Evolutionary conservation across 2,329 filamentous ascomycete genomes (phyloP).

Genomic region (Claviceps citrina): DNA sequence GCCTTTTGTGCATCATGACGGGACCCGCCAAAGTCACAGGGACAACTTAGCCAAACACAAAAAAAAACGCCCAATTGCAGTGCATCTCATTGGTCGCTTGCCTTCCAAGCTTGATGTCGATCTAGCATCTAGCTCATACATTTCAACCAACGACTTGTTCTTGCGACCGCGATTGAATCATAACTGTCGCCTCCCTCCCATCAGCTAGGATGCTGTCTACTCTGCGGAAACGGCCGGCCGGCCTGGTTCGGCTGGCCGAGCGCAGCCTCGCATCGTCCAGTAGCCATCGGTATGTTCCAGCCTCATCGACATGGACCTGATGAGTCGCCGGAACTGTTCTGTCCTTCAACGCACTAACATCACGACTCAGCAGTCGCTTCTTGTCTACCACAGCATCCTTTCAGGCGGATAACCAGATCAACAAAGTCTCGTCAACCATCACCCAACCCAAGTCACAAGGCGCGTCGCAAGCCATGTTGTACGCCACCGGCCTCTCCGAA

Average conservation of each 20-base stretch:
- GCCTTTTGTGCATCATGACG: too few species aligned
- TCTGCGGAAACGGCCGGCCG: slow-evolving; percentile 8
- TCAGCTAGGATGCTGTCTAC: slow-evolving; percentile 9
- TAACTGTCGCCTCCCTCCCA: neutral
- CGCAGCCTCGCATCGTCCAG: slow-evolving; percentile 6
- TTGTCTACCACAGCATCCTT: slow-evolving; percentile 35
- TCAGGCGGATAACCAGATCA: slow-evolving; percentile 45
- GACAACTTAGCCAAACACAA: too few species aligned
- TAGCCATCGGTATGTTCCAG: slow-evolving; percentile 7
- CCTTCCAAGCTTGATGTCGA: neutral
- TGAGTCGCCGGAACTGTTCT: too few species aligned
- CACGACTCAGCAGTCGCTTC: slow-evolving; percentile 25
- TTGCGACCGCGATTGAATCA: neutral
- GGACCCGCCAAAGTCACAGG: too few species aligned
- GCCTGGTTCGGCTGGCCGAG: slow-evolving; percentile 7
- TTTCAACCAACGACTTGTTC: neutral
- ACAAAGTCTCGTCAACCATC: slow-evolving; percentile 70
- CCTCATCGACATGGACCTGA: neutral
- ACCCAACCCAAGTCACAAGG: slow-evolving; percentile 97
- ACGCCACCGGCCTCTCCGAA: slow-evolving; percentile 78
- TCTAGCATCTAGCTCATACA: neutral
- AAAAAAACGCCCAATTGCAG: neutral
- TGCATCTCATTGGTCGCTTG: neutral
- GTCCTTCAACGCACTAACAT: neutral
- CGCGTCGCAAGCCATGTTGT: slow-evolving; percentile 97